A percentile compares a stretch with the other conserved stretches of the same genome.
Conservation (phyloP, 1,284 basidiomycete species). For the Apiotrichum gamsii region DNA sequence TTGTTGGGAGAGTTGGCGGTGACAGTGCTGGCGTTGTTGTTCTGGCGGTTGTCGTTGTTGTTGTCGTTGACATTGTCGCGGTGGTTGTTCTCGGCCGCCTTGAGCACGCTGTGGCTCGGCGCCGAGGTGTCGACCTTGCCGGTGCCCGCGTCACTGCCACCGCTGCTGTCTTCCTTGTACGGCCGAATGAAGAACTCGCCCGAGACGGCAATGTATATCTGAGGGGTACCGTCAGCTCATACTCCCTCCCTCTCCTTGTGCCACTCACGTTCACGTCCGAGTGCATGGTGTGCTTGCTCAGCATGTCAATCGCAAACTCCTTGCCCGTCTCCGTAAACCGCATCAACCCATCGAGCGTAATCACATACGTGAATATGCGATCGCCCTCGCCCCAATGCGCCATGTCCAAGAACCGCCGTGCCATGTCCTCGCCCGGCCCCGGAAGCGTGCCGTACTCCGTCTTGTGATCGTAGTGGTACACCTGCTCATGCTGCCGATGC, state of each 20-base stretch:
- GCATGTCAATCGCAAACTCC: slow-evolving; percentile 51
- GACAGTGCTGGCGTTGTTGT: too few relatives aligned
- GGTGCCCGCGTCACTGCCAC: slow-evolving; percentile 1
- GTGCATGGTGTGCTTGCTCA: slow-evolving; percentile 55
- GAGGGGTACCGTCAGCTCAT: too few relatives aligned
- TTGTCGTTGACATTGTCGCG: too few relatives aligned
- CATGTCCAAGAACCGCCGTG: slow-evolving; percentile 48
- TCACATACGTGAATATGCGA: slow-evolving; percentile 51
- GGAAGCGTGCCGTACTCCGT: slow-evolving; percentile 46
- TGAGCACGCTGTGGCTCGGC: slow-evolving; percentile 6
- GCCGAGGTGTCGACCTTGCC: slow-evolving; percentile 31
- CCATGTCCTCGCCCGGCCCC: slow-evolving; percentile 33
- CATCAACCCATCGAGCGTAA: slow-evolving; percentile 51
- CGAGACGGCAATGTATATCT: slow-evolving; percentile 41
- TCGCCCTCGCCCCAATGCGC: slow-evolving; percentile 49
- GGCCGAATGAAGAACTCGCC: slow-evolving; percentile 37
- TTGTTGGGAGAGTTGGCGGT: too few relatives aligned
- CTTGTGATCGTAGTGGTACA: slow-evolving; percentile 50
- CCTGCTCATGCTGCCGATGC: slow-evolving; percentile 49
- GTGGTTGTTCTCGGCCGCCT: slow-evolving; percentile 22
- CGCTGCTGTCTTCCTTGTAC: background rate
- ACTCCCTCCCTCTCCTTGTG: background rate
- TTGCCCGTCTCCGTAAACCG: slow-evolving; percentile 54
- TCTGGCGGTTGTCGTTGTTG: too few relatives aligned
- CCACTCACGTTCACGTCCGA: slow-evolving; percentile 49